phyloP scores from a whole-genome alignment of 2,329 filamentous ascomycete species.

The Ophiostoma sp. region DNA sequence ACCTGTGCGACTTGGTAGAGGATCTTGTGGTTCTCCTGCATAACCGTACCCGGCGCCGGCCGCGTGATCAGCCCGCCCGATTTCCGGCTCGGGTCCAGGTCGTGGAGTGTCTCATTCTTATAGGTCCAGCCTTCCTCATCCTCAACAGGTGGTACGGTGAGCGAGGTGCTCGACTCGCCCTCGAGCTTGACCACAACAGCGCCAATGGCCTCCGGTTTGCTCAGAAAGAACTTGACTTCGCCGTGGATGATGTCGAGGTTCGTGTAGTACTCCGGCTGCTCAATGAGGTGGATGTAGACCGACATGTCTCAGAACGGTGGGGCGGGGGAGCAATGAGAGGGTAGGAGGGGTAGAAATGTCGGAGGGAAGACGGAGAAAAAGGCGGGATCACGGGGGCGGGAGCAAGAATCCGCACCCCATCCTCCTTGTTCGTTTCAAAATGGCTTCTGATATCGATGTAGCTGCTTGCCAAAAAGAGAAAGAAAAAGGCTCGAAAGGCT shows the following conservation, averaged over 20 bases:
- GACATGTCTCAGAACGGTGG: conserved; percentile 53
- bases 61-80: conserved; percentile 4
- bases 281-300: conserved; percentile 65
- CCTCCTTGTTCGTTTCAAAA: neutral
- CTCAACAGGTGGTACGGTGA: conserved; percentile 51
- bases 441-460: neutral
- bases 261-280: conserved; percentile 70
- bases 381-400: neutral
- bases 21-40: conserved; percentile 67
- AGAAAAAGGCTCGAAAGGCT: neutral
- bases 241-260: conserved; percentile 75
- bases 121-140: conserved; percentile 34
- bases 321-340: neutral
- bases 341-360: neutral
- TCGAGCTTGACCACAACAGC: conserved; percentile 81
- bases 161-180: conserved; percentile 70
- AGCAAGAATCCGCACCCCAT: conserved; percentile 11
- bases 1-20: conserved; percentile 72
- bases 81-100: conserved; percentile 1
- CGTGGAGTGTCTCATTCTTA: conserved; percentile 10
- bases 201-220: conserved; percentile 67
- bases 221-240: conserved; percentile 56
- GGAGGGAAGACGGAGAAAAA: neutral
- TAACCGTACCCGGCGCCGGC: conserved; percentile 41
- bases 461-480: neutral